These are phyloP conservation scores for Penicillium decumbens DNA, from an alignment of 2,329 filamentous ascomycete genomes.

Conservation along the genomic window DNA sequence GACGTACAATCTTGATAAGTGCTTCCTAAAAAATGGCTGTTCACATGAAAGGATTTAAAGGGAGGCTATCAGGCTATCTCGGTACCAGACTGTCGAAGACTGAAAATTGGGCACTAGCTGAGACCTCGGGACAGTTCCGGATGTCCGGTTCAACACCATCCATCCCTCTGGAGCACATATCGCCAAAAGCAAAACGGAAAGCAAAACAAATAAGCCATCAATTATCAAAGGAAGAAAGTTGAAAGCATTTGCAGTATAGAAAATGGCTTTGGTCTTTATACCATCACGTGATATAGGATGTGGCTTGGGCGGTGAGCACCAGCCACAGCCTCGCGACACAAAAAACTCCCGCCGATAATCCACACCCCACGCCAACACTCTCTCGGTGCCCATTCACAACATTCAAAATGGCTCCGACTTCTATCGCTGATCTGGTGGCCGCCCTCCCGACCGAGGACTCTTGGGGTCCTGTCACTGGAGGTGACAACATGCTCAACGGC, in stretches of 20 bases:
- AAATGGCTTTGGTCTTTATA: background rate
- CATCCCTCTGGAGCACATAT: background rate
- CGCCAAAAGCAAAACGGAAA: background rate
- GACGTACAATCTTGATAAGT: background rate
- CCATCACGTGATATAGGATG: slow-evolving; percentile 8
- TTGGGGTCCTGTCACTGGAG: slow-evolving; percentile 82
- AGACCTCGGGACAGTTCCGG: background rate
- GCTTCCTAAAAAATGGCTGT: background rate
- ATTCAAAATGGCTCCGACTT: slow-evolving; percentile 48
- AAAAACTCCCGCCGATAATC: slow-evolving; percentile 27
- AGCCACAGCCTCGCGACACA: slow-evolving; percentile 28
- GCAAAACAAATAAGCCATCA: background rate
- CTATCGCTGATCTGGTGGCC: slow-evolving; percentile 63
- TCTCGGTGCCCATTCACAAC: slow-evolving; percentile 11
- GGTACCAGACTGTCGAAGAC: background rate
- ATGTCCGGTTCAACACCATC: background rate
- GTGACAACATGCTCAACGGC: slow-evolving; percentile 84
- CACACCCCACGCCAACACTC: slow-evolving; percentile 20
- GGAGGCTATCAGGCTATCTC: background rate
- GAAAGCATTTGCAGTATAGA: background rate
- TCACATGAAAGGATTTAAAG: background rate
- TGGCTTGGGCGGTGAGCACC: slow-evolving; percentile 15
- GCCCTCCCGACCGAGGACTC: slow-evolving; percentile 68
- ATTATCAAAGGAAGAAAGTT: background rate
- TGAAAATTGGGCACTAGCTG: background rate